Evolutionary conservation across 768 basidiomycete genomes (phyloP).

Genomic region (Russula dissimulans): DNA sequence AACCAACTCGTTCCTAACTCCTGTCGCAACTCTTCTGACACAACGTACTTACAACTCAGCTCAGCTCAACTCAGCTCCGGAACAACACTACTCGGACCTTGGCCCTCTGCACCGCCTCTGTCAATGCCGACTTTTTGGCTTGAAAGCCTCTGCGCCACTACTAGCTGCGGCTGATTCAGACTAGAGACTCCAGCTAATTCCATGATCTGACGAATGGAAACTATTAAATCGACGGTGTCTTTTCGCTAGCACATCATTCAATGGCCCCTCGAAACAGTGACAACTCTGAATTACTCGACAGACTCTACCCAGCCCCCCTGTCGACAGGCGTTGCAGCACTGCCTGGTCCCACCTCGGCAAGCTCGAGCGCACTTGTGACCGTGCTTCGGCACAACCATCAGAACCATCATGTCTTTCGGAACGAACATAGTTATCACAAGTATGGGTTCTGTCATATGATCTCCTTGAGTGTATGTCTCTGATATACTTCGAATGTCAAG

Average conservation of each 20-base stretch:
- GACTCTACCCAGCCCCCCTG: constrained; percentile 4
- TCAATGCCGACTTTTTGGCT: too few relatives aligned
- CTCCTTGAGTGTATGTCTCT: background rate
- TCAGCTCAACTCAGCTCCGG: too few relatives aligned
- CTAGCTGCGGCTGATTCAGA: too few relatives aligned
- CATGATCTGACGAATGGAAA: too few relatives aligned
- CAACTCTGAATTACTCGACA: background rate
- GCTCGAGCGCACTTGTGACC: background rate
- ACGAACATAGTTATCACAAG: constrained; percentile 30
- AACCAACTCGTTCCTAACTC: too few relatives aligned
- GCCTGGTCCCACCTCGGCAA: constrained; percentile 5
- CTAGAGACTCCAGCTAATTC: too few relatives aligned
- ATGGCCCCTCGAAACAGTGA: constrained; percentile 1
- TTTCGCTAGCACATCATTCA: background rate
- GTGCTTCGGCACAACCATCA: constrained; percentile 41
- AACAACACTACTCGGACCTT: too few relatives aligned
- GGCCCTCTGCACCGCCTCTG: too few relatives aligned
- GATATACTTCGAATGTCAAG: constrained; percentile 23
- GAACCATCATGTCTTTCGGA: constrained; percentile 46
- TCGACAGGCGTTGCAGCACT: constrained; percentile 1
- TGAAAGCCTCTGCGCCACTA: too few relatives aligned
- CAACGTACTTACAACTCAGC: too few relatives aligned
- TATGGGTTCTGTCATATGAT: constrained; percentile 11
- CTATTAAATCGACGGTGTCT: too few relatives aligned
- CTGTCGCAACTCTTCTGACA: too few relatives aligned